Evolutionary conservation across 1,284 basidiomycete species (phyloP).

Genomic region (Ustanciosporium gigantosporum): DNA sequence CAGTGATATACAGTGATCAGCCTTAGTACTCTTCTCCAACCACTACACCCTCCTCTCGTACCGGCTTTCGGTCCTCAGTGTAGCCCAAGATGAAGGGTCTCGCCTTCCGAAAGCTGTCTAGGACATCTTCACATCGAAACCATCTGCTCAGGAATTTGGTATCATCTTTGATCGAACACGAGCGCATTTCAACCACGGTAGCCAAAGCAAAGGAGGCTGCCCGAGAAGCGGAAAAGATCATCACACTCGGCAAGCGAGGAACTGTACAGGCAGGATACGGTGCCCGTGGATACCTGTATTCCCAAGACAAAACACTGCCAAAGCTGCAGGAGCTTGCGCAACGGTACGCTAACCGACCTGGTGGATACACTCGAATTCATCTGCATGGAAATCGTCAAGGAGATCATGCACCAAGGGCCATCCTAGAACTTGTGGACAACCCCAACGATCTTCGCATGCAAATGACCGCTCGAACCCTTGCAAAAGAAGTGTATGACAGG

Average conservation of each 20-base stretch:
- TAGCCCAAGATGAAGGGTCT: conserved; percentile 57
- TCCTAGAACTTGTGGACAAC: conserved; percentile 92
- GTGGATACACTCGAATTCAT: conserved; percentile 94
- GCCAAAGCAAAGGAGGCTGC: conserved; percentile 93
- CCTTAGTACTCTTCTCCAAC: too few relatives aligned
- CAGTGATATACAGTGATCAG: too few relatives aligned
- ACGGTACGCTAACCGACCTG: conserved; percentile 80
- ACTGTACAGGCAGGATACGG: conserved; percentile 39
- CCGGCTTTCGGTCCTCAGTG: too few relatives aligned
- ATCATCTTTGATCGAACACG: conserved; percentile 90
- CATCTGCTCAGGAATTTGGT: conserved; percentile 72
- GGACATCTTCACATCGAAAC: conserved; percentile 45
- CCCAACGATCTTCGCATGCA: conserved; percentile 76
- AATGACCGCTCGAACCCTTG: conserved; percentile 56
- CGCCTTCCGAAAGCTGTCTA: conserved; percentile 56
- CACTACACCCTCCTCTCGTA: too few relatives aligned
- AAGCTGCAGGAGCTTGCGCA: conserved; percentile 80
- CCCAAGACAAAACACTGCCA: conserved; percentile 66
- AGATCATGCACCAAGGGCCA: conserved; percentile 90
- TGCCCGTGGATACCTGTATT: conserved; percentile 48
- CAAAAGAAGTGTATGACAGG: conserved; percentile 45
- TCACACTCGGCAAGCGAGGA: conserved; percentile 56
- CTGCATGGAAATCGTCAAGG: conserved; percentile 84
- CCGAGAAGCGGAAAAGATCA: conserved; percentile 87
- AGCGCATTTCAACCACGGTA: conserved; percentile 92